Base-by-base conservation (phyloP, 2,329 filamentous ascomycete species). In the Clonostachys chloroleuca region DNA sequence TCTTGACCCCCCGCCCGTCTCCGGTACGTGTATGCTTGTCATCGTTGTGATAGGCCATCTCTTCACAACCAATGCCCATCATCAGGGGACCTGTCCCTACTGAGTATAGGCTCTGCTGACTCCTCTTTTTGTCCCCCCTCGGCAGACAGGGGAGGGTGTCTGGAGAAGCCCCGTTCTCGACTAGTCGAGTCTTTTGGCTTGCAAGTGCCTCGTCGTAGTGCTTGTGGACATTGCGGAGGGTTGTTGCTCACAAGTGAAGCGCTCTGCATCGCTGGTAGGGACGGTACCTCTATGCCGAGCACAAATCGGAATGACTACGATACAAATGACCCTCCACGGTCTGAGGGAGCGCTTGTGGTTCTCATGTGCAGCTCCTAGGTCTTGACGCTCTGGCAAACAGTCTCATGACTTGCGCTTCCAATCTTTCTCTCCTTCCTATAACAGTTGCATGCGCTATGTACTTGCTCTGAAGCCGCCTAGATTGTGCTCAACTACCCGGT, bases 381-480 rank as follows among this genome's bases (percentile, higher is more conserved):
- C 24, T 30, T 30, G 24, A 30, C 24, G 24, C 24, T 30, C 24
- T 10, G 9, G 24, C 24, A 30, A 30, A 30, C 24, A 30, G 24
- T 30, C 24, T 30, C 24, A 30, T 30, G 24, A 30, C 24, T 30
- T 30, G 24, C 24, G 24, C 24, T 30, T 30, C 24, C 24, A 30
- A 30, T 30, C 36, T 18, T 18, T n/a, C 64, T 67, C 71, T 73
- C 70, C 72, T 75, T 74, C 72, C 72, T 64, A 72, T 68, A 70
- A 65, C 60, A 70, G 71, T 65, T 65, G 65, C 67, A 66, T 69
- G 64, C 66, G 65, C 65, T 33, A 39, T 18, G 24, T 30, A 10
- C 24, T 30, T 30, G 24, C 9, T 30, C 24, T 30, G 24, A 30
- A 30, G 24, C 24, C 24, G 9, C 24, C 24, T 3, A 30, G 24